Evolutionary conservation across 306 rosid species (phyloP).

Genomic region (Vigna hirtella): DNA sequence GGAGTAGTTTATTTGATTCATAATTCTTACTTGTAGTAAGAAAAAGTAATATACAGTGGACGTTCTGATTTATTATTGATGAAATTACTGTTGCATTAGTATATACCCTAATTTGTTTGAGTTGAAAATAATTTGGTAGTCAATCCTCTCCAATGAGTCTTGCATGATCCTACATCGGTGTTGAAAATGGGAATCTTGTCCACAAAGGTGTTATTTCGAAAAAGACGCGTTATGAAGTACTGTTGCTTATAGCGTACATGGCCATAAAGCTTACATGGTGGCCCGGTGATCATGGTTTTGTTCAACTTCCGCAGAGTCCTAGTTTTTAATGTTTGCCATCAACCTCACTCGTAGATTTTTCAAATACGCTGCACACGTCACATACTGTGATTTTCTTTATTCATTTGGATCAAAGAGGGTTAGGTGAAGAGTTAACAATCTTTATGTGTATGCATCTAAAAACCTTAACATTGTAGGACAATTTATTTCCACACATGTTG

Average conservation of each 20-base stretch:
- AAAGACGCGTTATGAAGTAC: not conserved
- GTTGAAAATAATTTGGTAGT: constrained; percentile 19
- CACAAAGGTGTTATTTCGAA: constrained; percentile 3
- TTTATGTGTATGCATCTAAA: not conserved
- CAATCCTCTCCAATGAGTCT: not conserved
- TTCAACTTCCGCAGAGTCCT: not conserved
- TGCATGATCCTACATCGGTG: constrained; percentile 8
- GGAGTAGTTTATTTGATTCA: not conserved
- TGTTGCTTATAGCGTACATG: not conserved
- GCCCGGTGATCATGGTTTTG: constrained; percentile 4
- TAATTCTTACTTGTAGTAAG: too few relatives aligned
- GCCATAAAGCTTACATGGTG: constrained; percentile 23
- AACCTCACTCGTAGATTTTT: not conserved
- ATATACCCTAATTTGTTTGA: not conserved
- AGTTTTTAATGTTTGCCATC: not conserved
- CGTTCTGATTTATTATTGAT: not conserved
- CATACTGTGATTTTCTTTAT: not conserved
- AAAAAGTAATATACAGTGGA: too few relatives aligned
- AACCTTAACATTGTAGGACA: not conserved
- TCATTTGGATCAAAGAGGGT: not conserved
- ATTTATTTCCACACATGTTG: not conserved
- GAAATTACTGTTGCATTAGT: not conserved
- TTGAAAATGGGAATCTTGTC: constrained; percentile 30
- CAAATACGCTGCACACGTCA: constrained; percentile 21
- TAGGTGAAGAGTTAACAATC: not conserved